Evolutionary conservation across 306 rosid genomes (phyloP).

Genomic region (Cicer pinnatifidum): DNA sequence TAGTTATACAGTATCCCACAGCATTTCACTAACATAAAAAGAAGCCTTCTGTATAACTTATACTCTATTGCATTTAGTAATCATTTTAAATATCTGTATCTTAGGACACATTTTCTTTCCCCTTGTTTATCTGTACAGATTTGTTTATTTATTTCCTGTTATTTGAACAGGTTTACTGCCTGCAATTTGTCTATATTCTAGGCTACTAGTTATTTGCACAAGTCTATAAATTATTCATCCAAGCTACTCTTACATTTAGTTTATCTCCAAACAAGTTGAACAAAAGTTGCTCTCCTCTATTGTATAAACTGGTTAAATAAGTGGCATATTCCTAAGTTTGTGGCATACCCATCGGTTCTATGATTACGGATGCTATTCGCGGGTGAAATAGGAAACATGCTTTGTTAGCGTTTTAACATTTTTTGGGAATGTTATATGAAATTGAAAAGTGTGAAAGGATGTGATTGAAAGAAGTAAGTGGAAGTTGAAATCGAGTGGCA

Average conservation of each 20-base stretch:
- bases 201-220: background rate
- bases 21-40: no score
- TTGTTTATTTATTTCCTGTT: background rate
- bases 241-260: conserved; percentile 2
- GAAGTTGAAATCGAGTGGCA: no score
- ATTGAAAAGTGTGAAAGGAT: no score
- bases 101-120: background rate
- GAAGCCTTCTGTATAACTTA: no score
- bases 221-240: background rate
- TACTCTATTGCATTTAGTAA: background rate
- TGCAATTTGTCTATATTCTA: background rate
- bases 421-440: no score
- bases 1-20: background rate
- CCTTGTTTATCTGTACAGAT: background rate
- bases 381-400: no score
- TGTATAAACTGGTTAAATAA: conserved; percentile 14
- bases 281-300: background rate
- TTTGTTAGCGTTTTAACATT: no score
- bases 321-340: no score
- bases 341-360: no score
- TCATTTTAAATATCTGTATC: background rate
- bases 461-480: no score
- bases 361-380: no score
- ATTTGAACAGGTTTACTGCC: background rate
- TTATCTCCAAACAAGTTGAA: background rate